These are phyloP conservation scores for Ogataea nitratoaversa DNA, from an alignment of 805 yeast genomes.

Conservation along the genomic window DNA sequence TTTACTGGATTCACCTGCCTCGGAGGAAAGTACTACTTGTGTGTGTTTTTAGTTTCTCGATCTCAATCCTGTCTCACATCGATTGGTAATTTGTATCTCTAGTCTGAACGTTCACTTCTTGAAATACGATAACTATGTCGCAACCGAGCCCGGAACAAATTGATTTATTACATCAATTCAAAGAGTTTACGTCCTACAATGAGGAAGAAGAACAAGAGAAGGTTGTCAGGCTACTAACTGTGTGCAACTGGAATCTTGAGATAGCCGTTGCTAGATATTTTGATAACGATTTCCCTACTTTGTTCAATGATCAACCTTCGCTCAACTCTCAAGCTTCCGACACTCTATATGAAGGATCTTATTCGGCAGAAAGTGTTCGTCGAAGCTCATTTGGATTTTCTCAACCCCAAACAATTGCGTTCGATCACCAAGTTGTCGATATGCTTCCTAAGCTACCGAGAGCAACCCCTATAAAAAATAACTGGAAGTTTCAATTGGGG, in stretches of 20 bases:
- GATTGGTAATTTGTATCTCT: conserved; percentile 1
- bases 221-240: conserved; percentile 42
- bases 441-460: conserved; percentile 32
- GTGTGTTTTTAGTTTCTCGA: too few relatives aligned
- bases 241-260: conserved; percentile 59
- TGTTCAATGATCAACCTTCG: conserved; percentile 18
- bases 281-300: conserved; percentile 46
- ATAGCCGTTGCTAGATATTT: conserved; percentile 57
- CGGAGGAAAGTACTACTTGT: too few relatives aligned
- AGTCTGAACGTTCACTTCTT: neutral
- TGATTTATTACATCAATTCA: conserved; percentile 43
- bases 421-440: conserved; percentile 24
- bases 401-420: conserved; percentile 16
- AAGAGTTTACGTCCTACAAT: conserved; percentile 42
- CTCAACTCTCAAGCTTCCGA: neutral
- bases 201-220: conserved; percentile 44
- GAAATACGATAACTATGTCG: neutral
- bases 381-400: too few relatives aligned
- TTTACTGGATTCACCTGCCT: too few relatives aligned
- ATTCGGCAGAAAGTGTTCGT: too few relatives aligned
- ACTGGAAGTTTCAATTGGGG: conserved; percentile 34
- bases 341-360: too few relatives aligned
- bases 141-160: conserved; percentile 35
- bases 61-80: too few relatives aligned
- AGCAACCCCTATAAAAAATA: conserved; percentile 32